Conservation (phyloP, 495 filamentous ascomycete genomes). For the Neurospora cerealis region DNA sequence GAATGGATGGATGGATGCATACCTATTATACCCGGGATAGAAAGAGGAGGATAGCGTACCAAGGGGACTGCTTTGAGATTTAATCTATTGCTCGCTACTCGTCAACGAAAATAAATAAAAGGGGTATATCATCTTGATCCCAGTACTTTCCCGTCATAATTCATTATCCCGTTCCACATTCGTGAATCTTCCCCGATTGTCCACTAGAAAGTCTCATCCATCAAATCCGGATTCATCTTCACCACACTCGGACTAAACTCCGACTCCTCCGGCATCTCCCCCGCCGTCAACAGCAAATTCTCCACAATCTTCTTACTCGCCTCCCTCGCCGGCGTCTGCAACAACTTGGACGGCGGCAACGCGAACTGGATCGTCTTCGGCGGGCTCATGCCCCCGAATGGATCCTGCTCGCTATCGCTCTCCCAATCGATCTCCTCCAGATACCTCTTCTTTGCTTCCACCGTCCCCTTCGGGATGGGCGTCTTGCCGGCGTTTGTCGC, state of each 20-base stretch:
- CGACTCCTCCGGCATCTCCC: constrained; percentile 47
- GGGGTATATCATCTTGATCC: not conserved
- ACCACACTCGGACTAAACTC: constrained; percentile 72
- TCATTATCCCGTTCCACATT: not conserved
- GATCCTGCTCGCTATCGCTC: constrained; percentile 51
- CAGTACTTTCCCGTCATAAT: not conserved
- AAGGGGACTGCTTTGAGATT: not conserved
- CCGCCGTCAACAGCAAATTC: constrained; percentile 79
- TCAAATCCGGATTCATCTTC: constrained; percentile 49
- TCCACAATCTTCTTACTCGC: constrained; percentile 88
- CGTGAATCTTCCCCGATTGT: not conserved
- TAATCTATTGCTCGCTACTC: too few relatives aligned
- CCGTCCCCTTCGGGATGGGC: not conserved
- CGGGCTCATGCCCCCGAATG: constrained; percentile 67
- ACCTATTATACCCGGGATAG: not conserved
- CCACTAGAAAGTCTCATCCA: constrained; percentile 60
- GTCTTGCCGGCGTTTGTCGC: not conserved
- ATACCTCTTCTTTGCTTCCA: constrained; percentile 25
- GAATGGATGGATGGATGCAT: not conserved
- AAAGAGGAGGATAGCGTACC: not conserved
- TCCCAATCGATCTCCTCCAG: constrained; percentile 53
- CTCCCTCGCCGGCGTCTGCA: constrained; percentile 93
- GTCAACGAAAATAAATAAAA: not conserved
- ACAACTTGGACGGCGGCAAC: constrained; percentile 70
- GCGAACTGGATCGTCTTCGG: constrained; percentile 98